These are phyloP conservation scores for Botrytis galanthina DNA, from an alignment of 2,329 filamentous ascomycete species.

Conservation along the genomic window DNA sequence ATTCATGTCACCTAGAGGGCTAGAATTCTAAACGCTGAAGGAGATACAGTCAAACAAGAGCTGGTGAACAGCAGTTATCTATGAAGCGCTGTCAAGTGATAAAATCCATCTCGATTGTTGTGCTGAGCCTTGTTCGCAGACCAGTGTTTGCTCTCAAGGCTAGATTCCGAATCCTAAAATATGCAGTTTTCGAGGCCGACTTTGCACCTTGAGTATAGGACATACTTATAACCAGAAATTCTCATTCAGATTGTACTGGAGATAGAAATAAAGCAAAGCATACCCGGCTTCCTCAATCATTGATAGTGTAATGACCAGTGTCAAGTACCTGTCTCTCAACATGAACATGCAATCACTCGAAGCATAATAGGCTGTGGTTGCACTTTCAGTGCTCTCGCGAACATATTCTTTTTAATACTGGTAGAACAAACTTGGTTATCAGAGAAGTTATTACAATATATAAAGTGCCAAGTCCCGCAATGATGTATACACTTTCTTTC, in stretches of 20 bases:
- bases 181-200: background rate
- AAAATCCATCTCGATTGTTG: background rate
- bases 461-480: background rate
- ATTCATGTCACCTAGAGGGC: background rate
- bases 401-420: rapidly evolving
- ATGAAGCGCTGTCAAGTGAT: background rate
- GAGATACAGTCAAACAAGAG: background rate
- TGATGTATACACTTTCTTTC: background rate
- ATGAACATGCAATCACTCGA: background rate
- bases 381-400: background rate
- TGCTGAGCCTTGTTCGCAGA: background rate
- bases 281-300: no score
- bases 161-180: background rate
- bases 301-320: background rate
- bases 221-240: background rate
- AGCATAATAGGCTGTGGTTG: background rate
- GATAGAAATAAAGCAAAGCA: background rate
- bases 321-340: background rate
- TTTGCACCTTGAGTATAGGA: background rate
- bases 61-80: background rate
- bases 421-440: background rate
- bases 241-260: background rate
- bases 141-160: background rate
- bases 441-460: background rate
- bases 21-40: background rate